These are phyloP conservation scores for Populus trichocarpa DNA, from an alignment of 441 rosid genomes.

Conservation along the genomic window DNA sequence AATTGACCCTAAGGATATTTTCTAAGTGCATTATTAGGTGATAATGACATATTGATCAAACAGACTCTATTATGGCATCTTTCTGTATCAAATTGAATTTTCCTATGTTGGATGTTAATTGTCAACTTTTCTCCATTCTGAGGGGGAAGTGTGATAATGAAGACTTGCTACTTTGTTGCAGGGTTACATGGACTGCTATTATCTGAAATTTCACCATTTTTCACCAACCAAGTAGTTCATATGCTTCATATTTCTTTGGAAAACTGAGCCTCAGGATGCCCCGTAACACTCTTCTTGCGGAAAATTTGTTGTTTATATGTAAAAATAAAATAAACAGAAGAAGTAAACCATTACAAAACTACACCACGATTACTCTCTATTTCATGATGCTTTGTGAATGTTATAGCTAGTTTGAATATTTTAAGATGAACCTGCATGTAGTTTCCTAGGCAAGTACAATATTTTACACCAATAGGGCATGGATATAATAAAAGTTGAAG, in stretches of 20 bases:
- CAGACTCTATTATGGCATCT: background rate
- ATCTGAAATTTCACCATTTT: background rate
- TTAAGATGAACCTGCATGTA: background rate
- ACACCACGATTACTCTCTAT: background rate
- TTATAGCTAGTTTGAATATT: background rate
- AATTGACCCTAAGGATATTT: background rate
- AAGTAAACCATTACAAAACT: background rate
- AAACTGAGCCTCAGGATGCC: background rate
- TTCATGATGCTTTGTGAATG: background rate
- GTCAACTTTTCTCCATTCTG: background rate
- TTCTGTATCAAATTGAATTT: background rate
- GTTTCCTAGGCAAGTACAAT: background rate
- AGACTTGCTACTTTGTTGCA: background rate
- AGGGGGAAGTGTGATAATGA: background rate
- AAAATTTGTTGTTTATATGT: too few relatives aligned
- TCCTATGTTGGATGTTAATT: background rate
- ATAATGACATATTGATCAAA: background rate
- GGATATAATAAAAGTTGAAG: background rate
- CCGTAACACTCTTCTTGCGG: background rate
- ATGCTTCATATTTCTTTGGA: background rate
- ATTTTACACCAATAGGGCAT: background rate
- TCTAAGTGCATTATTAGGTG: background rate
- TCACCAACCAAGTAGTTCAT: background rate
- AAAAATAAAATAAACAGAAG: background rate
- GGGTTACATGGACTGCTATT: background rate